Base-by-base conservation (phyloP, 805 yeast genomes). In the Danielozyma ontarioensis region DNA sequence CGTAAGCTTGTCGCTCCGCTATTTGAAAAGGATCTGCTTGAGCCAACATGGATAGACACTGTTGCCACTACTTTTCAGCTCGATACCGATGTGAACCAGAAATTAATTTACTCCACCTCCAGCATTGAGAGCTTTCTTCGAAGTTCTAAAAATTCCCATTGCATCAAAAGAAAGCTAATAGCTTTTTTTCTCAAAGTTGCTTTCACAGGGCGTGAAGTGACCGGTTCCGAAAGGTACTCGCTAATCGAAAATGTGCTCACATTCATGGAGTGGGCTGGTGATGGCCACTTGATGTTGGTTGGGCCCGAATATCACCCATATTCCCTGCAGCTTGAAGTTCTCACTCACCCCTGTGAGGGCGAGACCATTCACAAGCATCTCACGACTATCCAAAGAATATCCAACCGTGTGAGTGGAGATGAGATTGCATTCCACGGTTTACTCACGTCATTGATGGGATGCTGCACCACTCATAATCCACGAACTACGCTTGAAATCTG, bases 31-130 rank as follows among this genome's bases (percentile, higher is more conserved):
- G 28, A 16, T 15, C n/a, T n/a, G n/a, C 26, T 17, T 0, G 31
- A 33, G 3, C 22, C 13, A 11, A 30, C 49, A 8, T 55, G 59
- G 57, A 46, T 51, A 8, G 62, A 58, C 31, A 34, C 35, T 3
- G 39, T 53, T 18, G 51, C 48, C 31, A 34, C 44, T 2, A 53
- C 62, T 1, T 36, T 54, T 17, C 55, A 51, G 36, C 42, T 57
- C 17, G 29, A 44, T 12, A 18, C 42, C 17, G 29, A 32, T 4
- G 26, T n/a, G n/a, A n/a, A 37, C 18, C 46, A 41, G 1, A 26
- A 24, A 5, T 11, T 42, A 5, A 25, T 15, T 10, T 35, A 41
- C 27, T 46, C 53, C 37, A 33, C 31, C 7, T 21, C 31, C 3
- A 27, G 28, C 1, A 39, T 57, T 3, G 19, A 33, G 8, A 24